These are phyloP conservation scores for Massariosphaeria phaeospora DNA, from an alignment of 495 filamentous ascomycete genomes.

Conservation along the genomic window DNA sequence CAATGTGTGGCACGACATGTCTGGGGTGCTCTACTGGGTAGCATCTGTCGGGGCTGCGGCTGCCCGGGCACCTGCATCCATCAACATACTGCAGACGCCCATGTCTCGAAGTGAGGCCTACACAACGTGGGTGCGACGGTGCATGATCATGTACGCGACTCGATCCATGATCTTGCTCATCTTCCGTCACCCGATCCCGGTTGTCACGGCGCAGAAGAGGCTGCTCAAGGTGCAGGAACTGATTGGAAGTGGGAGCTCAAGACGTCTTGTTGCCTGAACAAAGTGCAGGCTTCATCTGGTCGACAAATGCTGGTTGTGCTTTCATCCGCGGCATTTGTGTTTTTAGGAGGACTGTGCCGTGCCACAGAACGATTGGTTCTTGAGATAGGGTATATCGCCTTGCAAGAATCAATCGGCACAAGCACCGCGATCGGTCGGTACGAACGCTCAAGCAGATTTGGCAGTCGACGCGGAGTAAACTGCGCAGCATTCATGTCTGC, in stretches of 20 bases:
- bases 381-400: no score
- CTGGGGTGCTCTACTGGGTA: constrained; percentile 29
- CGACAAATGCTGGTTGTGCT: no score
- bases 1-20: constrained; percentile 24
- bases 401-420: no score
- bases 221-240: constrained; percentile 25
- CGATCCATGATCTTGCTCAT: constrained; percentile 16
- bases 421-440: no score
- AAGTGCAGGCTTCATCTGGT: no score
- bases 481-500: no score
- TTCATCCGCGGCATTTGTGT: no score
- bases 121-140: constrained; percentile 19
- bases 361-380: no score
- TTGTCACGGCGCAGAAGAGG: constrained; percentile 14
- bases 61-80: constrained; percentile 3
- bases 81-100: constrained; percentile 1
- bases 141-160: constrained; percentile 26
- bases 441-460: no score
- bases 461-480: no score
- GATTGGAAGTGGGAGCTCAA: constrained; percentile 1
- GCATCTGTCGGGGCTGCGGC: constrained; percentile 22
- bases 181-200: constrained; percentile 17
- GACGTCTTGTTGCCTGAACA: background rate
- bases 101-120: constrained; percentile 5
- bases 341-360: no score